These are phyloP conservation scores for Cordyceps cateniannulata DNA, from an alignment of 2,329 filamentous ascomycete species.

Conservation along the genomic window DNA sequence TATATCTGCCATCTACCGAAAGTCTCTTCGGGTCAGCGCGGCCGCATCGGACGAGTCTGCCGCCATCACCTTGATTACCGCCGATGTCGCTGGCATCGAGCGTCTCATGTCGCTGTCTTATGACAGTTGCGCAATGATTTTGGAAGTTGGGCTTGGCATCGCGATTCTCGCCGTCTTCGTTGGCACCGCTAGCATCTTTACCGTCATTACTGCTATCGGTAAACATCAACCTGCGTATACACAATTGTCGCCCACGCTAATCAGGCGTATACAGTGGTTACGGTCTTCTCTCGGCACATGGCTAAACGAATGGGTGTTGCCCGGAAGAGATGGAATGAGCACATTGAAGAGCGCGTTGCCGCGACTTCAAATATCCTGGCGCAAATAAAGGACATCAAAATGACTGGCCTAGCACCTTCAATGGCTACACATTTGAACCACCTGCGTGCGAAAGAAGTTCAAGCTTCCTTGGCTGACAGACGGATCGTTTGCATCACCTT, in stretches of 20 bases:
- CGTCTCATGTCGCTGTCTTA: background rate
- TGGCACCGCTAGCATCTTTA: background rate
- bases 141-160: background rate
- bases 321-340: slow-evolving; percentile 1
- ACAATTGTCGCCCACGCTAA: too few relatives aligned
- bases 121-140: background rate
- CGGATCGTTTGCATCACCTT: background rate
- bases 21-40: background rate
- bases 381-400: slow-evolving; percentile 6
- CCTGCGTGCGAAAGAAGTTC: background rate
- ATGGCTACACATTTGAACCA: background rate
- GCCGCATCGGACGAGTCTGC: background rate
- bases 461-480: background rate
- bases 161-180: background rate
- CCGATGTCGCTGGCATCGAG: background rate
- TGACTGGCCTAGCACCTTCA: background rate
- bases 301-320: background rate
- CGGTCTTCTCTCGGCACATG: background rate
- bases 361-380: slow-evolving; percentile 8
- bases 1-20: background rate
- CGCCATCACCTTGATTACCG: background rate
- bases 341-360: background rate
- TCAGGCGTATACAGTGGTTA: background rate
- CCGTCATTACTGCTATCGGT: background rate
- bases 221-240: background rate